A percentile compares a stretch with the other conserved stretches of the same genome.
Conservation (phyloP, 1,284 basidiomycete genomes). For the Leccinum solheimii region DNA sequence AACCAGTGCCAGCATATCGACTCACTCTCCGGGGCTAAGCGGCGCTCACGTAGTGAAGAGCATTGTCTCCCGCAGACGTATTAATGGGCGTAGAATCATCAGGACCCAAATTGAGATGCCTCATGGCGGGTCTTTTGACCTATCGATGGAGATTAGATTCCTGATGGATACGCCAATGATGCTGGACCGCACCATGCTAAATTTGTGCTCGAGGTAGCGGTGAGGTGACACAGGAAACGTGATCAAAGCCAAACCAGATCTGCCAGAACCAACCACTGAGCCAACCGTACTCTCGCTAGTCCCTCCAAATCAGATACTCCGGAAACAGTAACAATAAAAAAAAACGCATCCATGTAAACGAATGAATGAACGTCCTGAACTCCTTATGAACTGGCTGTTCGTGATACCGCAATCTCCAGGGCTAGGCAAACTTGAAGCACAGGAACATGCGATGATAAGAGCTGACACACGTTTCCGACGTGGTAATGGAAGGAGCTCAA, state of each 20-base stretch:
- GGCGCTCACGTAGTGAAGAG: conserved; percentile 76
- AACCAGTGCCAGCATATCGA: neutral
- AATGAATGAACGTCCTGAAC: conserved; percentile 78
- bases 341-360: conserved; percentile 53
- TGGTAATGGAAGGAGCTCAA: conserved; percentile 80
- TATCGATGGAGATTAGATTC: conserved; percentile 18
- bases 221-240: conserved; percentile 70
- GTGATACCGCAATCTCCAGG: conserved; percentile 78
- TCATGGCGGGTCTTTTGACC: conserved; percentile 83
- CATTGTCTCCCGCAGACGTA: conserved; percentile 82
- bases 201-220: conserved; percentile 79
- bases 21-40: conserved; percentile 55
- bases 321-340: neutral
- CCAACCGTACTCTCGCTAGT: conserved; percentile 70
- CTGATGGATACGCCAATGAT: neutral
- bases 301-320: conserved; percentile 36
- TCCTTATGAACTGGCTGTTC: conserved; percentile 73
- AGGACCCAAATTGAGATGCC: conserved; percentile 59
- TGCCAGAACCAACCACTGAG: conserved; percentile 81
- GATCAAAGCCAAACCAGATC: conserved; percentile 81
- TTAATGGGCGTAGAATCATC: conserved; percentile 76
- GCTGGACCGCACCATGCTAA: conserved; percentile 56
- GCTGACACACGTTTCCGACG: conserved; percentile 47
- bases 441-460: neutral
- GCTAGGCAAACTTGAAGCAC: conserved; percentile 35